phyloP scores from a whole-genome alignment of 2,329 filamentous ascomycete genomes.

The Alternaria alternata region DNA sequence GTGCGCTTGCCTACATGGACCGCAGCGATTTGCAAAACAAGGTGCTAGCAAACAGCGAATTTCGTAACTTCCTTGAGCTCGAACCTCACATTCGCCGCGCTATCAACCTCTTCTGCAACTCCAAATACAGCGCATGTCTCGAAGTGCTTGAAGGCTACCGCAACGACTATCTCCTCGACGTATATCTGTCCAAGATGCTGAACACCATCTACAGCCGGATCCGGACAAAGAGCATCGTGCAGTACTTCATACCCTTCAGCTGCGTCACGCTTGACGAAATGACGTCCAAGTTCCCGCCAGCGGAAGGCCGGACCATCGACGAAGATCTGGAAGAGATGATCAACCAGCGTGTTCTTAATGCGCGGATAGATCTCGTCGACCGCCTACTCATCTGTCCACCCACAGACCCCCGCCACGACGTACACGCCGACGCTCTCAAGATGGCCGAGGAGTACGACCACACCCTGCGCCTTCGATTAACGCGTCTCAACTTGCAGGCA shows the following conservation, averaged over 20 bases:
- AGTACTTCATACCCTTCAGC: conserved; percentile 91
- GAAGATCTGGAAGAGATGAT: conserved; percentile 83
- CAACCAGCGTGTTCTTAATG: conserved; percentile 72
- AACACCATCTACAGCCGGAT: conserved; percentile 75
- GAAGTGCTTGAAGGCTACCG: conserved; percentile 82
- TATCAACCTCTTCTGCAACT: conserved; percentile 86
- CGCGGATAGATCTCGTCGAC: conserved; percentile 85
- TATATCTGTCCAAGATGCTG: conserved; percentile 82
- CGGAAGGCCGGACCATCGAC: conserved; percentile 62
- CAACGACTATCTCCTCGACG: conserved; percentile 87
- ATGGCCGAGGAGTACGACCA: conserved; percentile 76
- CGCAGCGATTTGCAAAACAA: conserved; percentile 74
- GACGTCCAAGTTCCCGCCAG: conserved; percentile 75
- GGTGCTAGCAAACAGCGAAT: conserved; percentile 85
- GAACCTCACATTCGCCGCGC: conserved; percentile 95
- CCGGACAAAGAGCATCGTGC: conserved; percentile 88
- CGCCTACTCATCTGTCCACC: conserved; percentile 77
- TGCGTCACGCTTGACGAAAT: conserved; percentile 83
- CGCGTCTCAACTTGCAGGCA: conserved; percentile 77
- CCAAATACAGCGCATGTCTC: conserved; percentile 86
- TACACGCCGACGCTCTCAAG: conserved; percentile 74
- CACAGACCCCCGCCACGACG: conserved; percentile 69
- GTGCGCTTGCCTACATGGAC: conserved; percentile 89
- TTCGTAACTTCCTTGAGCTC: conserved; percentile 87
- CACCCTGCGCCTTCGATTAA: conserved; percentile 77